Conservation (phyloP, 2,329 filamentous ascomycete genomes). For the Cytospora chrysosperma region DNA sequence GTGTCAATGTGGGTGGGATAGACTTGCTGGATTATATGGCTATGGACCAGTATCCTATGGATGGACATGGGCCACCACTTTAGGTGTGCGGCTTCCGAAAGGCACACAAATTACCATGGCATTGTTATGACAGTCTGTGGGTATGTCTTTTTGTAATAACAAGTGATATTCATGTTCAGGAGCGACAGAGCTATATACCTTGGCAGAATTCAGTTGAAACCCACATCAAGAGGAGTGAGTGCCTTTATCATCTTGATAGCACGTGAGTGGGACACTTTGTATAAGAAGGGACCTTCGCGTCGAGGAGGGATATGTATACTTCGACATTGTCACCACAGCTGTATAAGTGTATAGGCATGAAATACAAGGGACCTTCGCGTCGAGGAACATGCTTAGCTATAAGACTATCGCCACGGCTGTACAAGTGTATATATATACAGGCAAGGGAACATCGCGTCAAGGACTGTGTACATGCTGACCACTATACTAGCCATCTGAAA, state of each 20-base stretch:
- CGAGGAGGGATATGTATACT: too few relatives aligned
- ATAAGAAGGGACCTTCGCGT: not conserved
- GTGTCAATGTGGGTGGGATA: slow-evolving; percentile 64
- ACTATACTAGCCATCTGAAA: too few relatives aligned
- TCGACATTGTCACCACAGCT: too few relatives aligned
- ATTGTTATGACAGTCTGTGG: not conserved
- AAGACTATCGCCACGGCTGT: too few relatives aligned
- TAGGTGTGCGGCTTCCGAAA: not conserved
- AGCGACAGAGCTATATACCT: not conserved
- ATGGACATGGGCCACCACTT: slow-evolving; percentile 23
- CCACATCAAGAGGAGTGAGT: not conserved
- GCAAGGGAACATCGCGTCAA: too few relatives aligned
- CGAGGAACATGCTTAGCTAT: too few relatives aligned
- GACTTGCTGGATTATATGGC: slow-evolving; percentile 69
- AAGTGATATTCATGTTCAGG: not conserved
- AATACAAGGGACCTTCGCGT: not conserved
- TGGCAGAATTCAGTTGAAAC: not conserved
- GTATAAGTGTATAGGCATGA: too few relatives aligned
- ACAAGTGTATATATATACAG: too few relatives aligned
- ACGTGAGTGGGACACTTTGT: not conserved
- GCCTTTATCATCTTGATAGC: not conserved
- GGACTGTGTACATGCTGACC: too few relatives aligned
- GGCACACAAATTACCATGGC: not conserved
- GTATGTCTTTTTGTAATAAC: not conserved
- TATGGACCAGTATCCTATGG: slow-evolving; percentile 51